A percentile compares a stretch with the other conserved stretches of the same genome.
Conservation (phyloP, 2,329 filamentous ascomycete genomes). For the Torrubiella hemipterigena region DNA sequence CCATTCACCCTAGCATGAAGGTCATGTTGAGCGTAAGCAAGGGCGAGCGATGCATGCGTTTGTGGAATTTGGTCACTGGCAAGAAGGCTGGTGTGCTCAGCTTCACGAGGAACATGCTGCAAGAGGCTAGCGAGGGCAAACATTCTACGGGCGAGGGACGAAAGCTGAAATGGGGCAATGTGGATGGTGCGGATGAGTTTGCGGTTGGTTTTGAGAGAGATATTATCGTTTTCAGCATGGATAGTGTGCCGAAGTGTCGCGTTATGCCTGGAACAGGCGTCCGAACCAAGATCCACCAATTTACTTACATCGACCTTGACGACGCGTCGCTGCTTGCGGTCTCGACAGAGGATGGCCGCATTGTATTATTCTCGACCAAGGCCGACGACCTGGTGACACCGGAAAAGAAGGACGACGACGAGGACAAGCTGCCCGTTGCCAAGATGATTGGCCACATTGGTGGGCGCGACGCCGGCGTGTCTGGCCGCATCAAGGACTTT, state of each 20-base stretch:
- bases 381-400: constrained; percentile 28
- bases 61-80: constrained; percentile 95
- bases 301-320: constrained; percentile 54
- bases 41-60: constrained; percentile 79
- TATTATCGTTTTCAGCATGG: constrained; percentile 74
- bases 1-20: constrained; percentile 92
- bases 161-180: constrained; percentile 66
- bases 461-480: constrained; percentile 55
- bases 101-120: constrained; percentile 63
- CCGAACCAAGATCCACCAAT: constrained; percentile 71
- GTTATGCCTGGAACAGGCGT: constrained; percentile 56
- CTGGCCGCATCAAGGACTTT: constrained; percentile 80
- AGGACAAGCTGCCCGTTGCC: constrained; percentile 38
- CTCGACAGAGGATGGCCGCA: constrained; percentile 80
- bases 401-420: constrained; percentile 23
- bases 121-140: constrained; percentile 63
- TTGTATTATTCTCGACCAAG: constrained; percentile 70
- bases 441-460: constrained; percentile 67
- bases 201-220: constrained; percentile 83
- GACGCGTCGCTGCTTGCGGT: constrained; percentile 51
- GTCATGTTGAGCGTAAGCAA: constrained; percentile 88
- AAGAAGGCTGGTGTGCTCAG: constrained; percentile 90
- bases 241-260: constrained; percentile 69
- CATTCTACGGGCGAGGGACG: constrained; percentile 73
- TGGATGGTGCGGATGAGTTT: constrained; percentile 66